phyloP scores from a whole-genome alignment of 2,329 filamentous ascomycete species.

The Exophiala xenobiotica region DNA sequence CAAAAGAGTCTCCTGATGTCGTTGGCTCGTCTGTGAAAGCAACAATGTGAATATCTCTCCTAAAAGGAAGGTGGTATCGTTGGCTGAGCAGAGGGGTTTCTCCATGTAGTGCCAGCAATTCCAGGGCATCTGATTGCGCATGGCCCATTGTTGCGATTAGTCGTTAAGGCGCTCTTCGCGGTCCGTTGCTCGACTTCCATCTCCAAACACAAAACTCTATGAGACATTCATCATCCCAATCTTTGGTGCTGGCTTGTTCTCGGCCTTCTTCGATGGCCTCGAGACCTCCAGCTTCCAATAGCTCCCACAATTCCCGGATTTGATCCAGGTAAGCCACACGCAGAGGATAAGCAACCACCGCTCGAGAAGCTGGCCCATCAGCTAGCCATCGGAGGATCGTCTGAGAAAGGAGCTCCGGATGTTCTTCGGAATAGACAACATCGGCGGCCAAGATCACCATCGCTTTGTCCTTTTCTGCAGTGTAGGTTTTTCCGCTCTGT shows the following conservation, averaged over 20 bases:
- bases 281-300: constrained; percentile 39
- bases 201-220: constrained; percentile 52
- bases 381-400: constrained; percentile 40
- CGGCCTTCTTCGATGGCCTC: constrained; percentile 45
- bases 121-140: no score
- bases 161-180: no score
- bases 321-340: constrained; percentile 45
- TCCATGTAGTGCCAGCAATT: no score
- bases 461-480: constrained; percentile 32
- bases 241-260: constrained; percentile 46
- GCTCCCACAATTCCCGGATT: constrained; percentile 43
- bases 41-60: no score
- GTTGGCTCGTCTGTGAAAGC: no score
- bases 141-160: no score
- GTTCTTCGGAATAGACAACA: constrained; percentile 43
- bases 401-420: constrained; percentile 40
- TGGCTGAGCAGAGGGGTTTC: no score
- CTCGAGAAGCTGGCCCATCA: constrained; percentile 32
- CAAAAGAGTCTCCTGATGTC: not conserved
- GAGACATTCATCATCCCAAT: constrained; percentile 47
- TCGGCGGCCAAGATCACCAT: constrained; percentile 44
- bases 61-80: not conserved
- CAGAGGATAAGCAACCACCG: constrained; percentile 42
- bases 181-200: constrained; percentile 36
- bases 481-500: constrained; percentile 8